Evolutionary conservation across 495 filamentous ascomycete genomes (phyloP), one percentile per base, ranked within the genome.

Genomic region (Immersiella caudata): DNA sequence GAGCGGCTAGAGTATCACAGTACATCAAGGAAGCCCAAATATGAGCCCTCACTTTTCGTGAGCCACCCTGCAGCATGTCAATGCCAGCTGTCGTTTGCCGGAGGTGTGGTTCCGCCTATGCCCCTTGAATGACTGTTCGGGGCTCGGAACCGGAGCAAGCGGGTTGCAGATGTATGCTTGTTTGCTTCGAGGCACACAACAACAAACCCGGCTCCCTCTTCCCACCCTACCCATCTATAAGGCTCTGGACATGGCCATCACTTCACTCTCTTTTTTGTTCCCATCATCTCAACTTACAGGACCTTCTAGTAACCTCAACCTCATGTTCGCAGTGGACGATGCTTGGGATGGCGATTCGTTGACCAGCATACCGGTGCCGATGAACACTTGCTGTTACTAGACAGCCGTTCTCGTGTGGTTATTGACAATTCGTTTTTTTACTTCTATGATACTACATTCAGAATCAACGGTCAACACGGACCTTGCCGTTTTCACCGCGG

Each of bases 361-460:
- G 68, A 73, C 35, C 58, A 27, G 65, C 46, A 56, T 56, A 36
- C 49, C 60, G 65, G 60, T 65, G 60, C 58, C 66, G 71, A 68
- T 63, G 65, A 67, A 68, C 63, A 22, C 57, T 36, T 63, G 71
- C 71, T 73, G 71, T 73, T 73, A 70, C 62, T 73, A 73, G 71
- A 73, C 71, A 68, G 71, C 71, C 65, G 67, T 70, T 68, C 65
- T 72, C 64, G 67, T 27, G 63, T 70, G 59, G 52, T 66, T 50
- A 58, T 46, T 52, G 49, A 46, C 59, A 64, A 11, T 40, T 40
- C 59, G 29, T 22, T 35, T 22, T 60, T 50, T 22, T 24, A 24
- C 35, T 22, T 55, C 2, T n/a, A 26, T 55, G 21, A 22, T 14
- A 46, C 40, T 46, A 46, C 40, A 5, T 18, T 18, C 40, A 14